Conservation (phyloP, 2,329 filamentous ascomycete species). For the Fusarium sororula region DNA sequence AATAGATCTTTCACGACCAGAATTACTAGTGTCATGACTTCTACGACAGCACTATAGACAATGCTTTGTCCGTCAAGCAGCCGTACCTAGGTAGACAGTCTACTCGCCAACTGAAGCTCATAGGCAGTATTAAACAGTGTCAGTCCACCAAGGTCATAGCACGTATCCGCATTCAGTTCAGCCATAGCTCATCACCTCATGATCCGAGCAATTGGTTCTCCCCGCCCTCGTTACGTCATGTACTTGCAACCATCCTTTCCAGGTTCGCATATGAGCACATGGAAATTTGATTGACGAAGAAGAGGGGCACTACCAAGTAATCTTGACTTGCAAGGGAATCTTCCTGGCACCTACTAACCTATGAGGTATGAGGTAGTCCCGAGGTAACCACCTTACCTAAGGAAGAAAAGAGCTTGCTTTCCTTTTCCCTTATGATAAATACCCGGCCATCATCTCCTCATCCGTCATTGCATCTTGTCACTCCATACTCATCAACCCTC, state of each 20-base stretch:
- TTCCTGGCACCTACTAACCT: not conserved
- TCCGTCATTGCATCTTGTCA: constrained; percentile 8
- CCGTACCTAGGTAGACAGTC: not conserved
- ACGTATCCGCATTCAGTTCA: constrained; percentile 16
- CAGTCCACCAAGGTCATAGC: not conserved
- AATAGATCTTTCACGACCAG: not conserved
- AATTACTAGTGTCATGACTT: not conserved
- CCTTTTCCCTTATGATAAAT: constrained; percentile 26
- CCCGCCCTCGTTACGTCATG: constrained; percentile 43
- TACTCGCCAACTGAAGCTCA: not conserved
- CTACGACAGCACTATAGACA: not conserved
- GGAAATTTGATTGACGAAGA: constrained; percentile 14
- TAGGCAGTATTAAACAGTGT: not conserved
- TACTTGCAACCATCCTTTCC: constrained; percentile 35
- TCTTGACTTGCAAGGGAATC: constrained; percentile 5
- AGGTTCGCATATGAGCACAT: constrained; percentile 30
- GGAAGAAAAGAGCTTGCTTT: not conserved
- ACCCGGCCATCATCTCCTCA: constrained; percentile 27
- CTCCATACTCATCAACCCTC: constrained; percentile 6
- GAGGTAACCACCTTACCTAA: not conserved
- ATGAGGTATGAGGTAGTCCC: constrained; percentile 24
- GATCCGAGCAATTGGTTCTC: constrained; percentile 24
- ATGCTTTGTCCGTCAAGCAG: not conserved
- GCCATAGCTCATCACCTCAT: constrained; percentile 9
- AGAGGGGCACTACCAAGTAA: constrained; percentile 23